Evolutionary conservation across 495 filamentous ascomycete genomes (phyloP).

Genomic region (Endocarpon pusillum): DNA sequence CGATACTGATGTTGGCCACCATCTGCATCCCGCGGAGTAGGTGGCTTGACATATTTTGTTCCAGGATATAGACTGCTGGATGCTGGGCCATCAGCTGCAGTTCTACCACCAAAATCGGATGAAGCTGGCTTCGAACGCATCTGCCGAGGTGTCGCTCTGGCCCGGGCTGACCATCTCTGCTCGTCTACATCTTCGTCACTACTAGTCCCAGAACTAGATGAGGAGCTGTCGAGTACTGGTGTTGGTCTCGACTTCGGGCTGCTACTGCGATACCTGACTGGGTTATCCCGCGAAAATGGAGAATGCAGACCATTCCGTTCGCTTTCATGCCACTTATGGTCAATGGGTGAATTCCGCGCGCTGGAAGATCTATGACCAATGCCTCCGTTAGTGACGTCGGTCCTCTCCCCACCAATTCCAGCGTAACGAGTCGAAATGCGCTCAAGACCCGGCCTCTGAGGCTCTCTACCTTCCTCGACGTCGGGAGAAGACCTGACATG

Average conservation of each 20-base stretch:
- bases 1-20: too few species aligned
- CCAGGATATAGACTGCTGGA: too few species aligned
- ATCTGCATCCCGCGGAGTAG: too few species aligned
- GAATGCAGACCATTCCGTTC: too few species aligned
- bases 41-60: too few species aligned
- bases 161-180: conserved; percentile 10
- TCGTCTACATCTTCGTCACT: conserved; percentile 16
- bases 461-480: conserved; percentile 10
- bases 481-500: conserved; percentile 6
- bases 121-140: too few species aligned
- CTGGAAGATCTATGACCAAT: conserved; percentile 29
- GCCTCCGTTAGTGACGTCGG: conserved; percentile 29
- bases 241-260: conserved; percentile 20
- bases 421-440: conserved; percentile 55
- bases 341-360: conserved; percentile 25
- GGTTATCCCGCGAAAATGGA: conserved; percentile 21
- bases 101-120: too few species aligned
- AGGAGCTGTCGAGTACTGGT: conserved; percentile 12
- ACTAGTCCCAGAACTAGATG: conserved; percentile 23
- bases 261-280: conserved; percentile 22
- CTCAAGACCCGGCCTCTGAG: conserved; percentile 21
- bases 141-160: too few species aligned
- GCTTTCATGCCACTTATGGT: conserved; percentile 8
- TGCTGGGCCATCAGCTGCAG: too few species aligned
- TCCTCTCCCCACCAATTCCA: conserved; percentile 52